Conservation (phyloP, 2,329 filamentous ascomycete genomes). For the Esteya vermicola region DNA sequence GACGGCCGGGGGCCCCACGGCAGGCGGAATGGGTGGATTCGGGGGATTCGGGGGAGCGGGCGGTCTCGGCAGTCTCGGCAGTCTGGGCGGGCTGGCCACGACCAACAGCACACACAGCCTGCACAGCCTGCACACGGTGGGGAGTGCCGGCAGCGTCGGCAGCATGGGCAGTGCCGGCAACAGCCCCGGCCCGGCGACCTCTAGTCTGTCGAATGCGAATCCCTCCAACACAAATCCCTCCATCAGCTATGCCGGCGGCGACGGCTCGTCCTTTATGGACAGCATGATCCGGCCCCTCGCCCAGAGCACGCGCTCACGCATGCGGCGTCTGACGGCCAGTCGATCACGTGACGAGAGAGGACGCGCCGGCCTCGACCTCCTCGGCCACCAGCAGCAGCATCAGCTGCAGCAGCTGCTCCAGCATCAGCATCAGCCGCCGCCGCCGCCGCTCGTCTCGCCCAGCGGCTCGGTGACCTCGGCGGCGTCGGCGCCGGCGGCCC, state of each 20-base stretch:
- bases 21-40: neutral
- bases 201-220: no score
- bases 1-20: slow-evolving; percentile 11
- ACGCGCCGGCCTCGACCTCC: neutral
- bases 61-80: neutral
- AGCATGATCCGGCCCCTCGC: slow-evolving; percentile 46
- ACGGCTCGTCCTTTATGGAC: slow-evolving; percentile 41
- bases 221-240: neutral
- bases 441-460: neutral
- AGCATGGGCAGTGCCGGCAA: neutral
- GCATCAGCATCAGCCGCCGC: neutral
- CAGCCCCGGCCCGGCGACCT: neutral
- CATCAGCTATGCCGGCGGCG: slow-evolving; percentile 14
- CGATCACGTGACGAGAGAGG: slow-evolving; percentile 21
- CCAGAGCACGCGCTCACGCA: slow-evolving; percentile 41
- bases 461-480: neutral
- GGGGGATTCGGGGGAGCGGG: slow-evolving; percentile 1
- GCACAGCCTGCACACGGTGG: neutral
- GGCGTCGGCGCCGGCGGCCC: neutral
- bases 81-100: slow-evolving; percentile 6
- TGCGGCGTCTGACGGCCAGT: slow-evolving; percentile 49
- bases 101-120: neutral
- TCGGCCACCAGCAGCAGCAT: no score
- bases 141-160: neutral
- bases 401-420: neutral